Evolutionary conservation across 257 asterid species (phyloP).

Genomic region (Prunella vulgaris): DNA sequence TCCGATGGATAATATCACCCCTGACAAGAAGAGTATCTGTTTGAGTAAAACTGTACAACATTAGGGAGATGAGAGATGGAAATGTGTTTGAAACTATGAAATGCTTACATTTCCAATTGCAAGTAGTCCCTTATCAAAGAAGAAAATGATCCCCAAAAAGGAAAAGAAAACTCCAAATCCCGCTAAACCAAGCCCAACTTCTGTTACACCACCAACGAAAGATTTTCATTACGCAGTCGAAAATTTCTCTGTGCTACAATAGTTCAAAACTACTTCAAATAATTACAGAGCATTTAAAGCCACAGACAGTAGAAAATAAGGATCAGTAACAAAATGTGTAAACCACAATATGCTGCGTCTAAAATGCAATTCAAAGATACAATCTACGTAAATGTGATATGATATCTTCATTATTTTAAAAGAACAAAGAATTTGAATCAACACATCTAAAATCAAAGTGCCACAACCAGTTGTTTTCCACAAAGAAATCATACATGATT

Average conservation of each 20-base stretch:
- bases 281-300: neutral
- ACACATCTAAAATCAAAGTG: neutral
- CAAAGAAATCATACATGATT: neutral
- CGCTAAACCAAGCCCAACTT: constrained; percentile 89
- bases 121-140: constrained; percentile 83
- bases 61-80: constrained; percentile 2
- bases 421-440: neutral
- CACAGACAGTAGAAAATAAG: neutral
- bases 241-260: neutral
- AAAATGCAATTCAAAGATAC: neutral
- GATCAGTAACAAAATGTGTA: neutral
- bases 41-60: constrained; percentile 20
- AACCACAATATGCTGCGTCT: too few relatives aligned
- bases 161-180: constrained; percentile 89
- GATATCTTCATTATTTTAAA: neutral
- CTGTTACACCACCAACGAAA: constrained; percentile 40
- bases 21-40: constrained; percentile 89
- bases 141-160: constrained; percentile 70
- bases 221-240: neutral
- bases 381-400: neutral
- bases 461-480: neutral
- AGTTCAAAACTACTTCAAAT: neutral
- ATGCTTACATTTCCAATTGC: constrained; percentile 90
- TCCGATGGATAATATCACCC: constrained; percentile 77
- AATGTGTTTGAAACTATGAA: constrained; percentile 10